Evolutionary conservation across 2,329 filamentous ascomycete species (phyloP), one percentile per base, ranked within the genome.

Genomic region (Aspergillus spinulosporus): DNA sequence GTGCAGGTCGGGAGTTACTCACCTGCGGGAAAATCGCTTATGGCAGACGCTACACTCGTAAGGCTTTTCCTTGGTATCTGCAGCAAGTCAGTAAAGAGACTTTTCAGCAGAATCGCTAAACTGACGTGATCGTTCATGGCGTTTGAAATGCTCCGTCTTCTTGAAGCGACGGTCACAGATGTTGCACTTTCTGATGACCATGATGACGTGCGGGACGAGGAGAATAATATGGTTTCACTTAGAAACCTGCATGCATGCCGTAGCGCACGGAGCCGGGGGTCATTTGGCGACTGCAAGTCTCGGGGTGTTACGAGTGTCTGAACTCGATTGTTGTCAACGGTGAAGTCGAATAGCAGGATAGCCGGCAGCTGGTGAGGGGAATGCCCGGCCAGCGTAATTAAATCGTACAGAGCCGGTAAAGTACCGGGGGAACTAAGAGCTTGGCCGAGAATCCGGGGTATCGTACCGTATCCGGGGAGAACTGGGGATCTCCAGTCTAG

Each of bases 1-100:
- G 9, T 36, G 36, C 21, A 51, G 29, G 15, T 12, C 37, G 46
- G 37, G 12, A 21, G n/a, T 8, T 59, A 54, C 56, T 37, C 45
- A 82, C 80, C 80, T 82, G 69, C 80, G 72, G 15, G 80, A 81
- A 63, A 82, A 83, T 55, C 79, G 75, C 63, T 82, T 82, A 59
- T 80, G 77, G 64, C 80, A 83, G 50, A 79, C 76, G 57, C 72
- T 76, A 62, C 80, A 83, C 63, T 80, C 76, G 61, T 82, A 82
- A 1, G 80, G 80, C 49, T 79, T 78, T 68, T 82, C 80, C 54
- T 80, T 77, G 26, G 80, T 83, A 65, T 83, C 80, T 82, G 56
- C 3, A 4, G 28, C 31, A 50, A 4, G 11, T 53, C 9, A 57
- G 55, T n/a, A 34, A 49, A 40, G 36, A 36, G 37, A 21, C 34